These are phyloP conservation scores for Trichosanthes truncata DNA, from an alignment of 306 rosid species.

Conservation along the genomic window DNA sequence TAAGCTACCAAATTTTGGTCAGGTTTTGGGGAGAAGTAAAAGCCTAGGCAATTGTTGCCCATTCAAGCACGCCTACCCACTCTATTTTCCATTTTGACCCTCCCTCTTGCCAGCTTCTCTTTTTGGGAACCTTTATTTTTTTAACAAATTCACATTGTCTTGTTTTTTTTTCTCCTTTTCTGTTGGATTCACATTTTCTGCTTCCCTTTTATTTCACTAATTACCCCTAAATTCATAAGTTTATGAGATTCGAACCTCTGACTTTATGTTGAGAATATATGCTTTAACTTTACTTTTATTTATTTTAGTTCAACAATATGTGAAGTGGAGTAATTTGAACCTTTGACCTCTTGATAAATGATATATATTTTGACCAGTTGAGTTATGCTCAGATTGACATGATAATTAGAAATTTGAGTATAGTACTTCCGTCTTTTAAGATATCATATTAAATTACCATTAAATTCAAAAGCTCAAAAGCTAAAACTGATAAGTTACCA, in stretches of 20 bases:
- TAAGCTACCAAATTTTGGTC: not conserved
- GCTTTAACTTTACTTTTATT: no score
- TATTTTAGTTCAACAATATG: not conserved
- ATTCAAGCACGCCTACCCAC: slow-evolving; percentile 8
- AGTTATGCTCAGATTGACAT: no score
- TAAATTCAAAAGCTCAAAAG: no score
- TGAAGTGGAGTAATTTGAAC: no score
- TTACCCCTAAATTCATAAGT: not conserved
- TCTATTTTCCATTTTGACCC: not conserved
- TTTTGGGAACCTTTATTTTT: not conserved
- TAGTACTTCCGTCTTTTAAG: no score
- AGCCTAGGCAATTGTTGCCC: not conserved
- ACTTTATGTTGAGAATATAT: no score
- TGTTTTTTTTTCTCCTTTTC: not conserved
- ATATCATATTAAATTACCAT: no score
- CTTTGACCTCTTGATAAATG: no score
- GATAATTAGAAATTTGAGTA: not conserved
- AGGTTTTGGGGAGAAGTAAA: not conserved
- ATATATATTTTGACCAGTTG: not conserved
- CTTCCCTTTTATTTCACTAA: not conserved
- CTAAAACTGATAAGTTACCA: no score
- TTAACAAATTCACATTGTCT: not conserved
- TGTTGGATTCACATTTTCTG: not conserved
- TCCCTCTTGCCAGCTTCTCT: not conserved
- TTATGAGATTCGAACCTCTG: no score